Evolutionary conservation across 176 grass and related monocot genomes (phyloP), one percentile per base, ranked within the genome.

Genomic region (Bolboschoenus planiculmis): DNA sequence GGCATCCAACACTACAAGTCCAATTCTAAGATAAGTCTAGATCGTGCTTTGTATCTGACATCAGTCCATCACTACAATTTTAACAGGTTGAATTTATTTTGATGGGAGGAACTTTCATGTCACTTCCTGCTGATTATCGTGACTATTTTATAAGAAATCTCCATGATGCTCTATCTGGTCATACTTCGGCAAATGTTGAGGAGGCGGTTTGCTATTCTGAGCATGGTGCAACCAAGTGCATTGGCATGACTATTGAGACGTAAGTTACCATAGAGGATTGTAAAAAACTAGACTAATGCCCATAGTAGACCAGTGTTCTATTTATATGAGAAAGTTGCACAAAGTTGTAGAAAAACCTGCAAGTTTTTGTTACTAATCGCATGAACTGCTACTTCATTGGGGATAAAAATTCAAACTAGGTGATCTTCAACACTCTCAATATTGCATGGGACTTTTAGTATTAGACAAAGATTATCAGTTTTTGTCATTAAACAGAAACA

Each of bases 131-230:
- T 59, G 96, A 99, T 78, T 95, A 99, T 89, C 93, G 96, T 73
- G 96, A 99, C 80, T 99, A 99, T 83, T 98, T 98, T 66, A 90
- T 95, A 68, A 91, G 92, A 93, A 99, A 99, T 90, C 92, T 99
- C 79, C 93, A 99, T 87, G 96, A 99, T 87, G 96, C 96, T 65
- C 84, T 99, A 80, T 95, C 91, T 0, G 93, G 91, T 26, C 91
- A 99, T 65, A 99, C 96, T 86, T 93, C 93, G 33, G 86, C 96
- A 36, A 99, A 99, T 89, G 89, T 99, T 90, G 96, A 99, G 56
- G 96, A 99, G 83, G 96, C 93, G n/a, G 89, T 99, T 86, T 91
- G 83, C 79, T 99, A 99, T 87, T 99, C 96, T 1, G 96, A 99
- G 87, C 96, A 99, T 83, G 90, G 92, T 83, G 23, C 89, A 72